A percentile compares a stretch with the other conserved stretches of the same genome.
Evolutionary conservation across 2,329 filamentous ascomycete genomes (phyloP).

Genomic region (Colletotrichum lini): DNA sequence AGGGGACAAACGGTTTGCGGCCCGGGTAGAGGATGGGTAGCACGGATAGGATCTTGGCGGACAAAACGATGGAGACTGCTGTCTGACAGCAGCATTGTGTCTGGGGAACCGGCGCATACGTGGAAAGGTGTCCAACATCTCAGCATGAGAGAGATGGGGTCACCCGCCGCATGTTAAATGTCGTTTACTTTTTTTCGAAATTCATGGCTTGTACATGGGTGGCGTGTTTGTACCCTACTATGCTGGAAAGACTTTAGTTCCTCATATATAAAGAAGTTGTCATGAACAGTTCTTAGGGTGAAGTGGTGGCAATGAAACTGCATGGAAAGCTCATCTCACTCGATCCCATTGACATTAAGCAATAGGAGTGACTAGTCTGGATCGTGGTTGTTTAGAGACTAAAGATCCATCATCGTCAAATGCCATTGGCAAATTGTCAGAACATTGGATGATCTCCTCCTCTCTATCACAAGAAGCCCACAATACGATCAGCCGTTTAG

Average conservation of each 20-base stretch:
- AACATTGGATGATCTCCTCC: rapidly evolving
- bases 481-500: not conserved
- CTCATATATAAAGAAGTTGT: no score
- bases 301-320: no score
- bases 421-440: no score
- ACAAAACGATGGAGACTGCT: not conserved
- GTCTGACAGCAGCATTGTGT: not conserved
- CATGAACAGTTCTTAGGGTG: no score
- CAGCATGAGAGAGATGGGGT: not conserved
- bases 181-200: not conserved
- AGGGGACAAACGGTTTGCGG: slow-evolving; percentile 1
- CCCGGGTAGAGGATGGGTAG: not conserved
- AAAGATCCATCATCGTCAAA: no score
- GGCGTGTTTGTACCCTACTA: no score
- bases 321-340: no score
- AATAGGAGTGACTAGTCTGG: rapidly evolving
- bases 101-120: not conserved
- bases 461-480: not conserved
- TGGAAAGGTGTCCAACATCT: not conserved
- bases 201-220: no score
- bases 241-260: no score
- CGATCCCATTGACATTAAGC: no score
- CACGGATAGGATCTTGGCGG: no score
- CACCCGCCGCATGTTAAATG: not conserved
- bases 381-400: no score